Conservation (phyloP, 257 asterid genomes). For the Avicennia marina region DNA sequence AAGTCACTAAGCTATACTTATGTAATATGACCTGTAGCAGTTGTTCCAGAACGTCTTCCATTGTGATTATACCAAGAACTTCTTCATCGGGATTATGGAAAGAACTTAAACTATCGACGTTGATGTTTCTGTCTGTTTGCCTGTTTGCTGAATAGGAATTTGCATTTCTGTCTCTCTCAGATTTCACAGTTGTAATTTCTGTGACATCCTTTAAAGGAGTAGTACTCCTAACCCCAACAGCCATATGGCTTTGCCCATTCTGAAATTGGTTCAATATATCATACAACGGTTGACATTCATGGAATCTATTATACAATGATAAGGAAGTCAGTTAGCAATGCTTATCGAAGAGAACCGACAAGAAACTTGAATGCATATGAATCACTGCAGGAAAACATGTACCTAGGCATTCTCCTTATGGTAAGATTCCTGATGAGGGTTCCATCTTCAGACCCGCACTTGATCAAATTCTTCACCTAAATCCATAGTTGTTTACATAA, state of each 20-base stretch:
- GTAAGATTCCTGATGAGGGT: conserved; percentile 49
- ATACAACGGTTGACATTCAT: conserved; percentile 45
- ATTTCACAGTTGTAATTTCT: conserved; percentile 16
- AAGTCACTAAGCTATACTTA: too few species aligned
- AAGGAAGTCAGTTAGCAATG: not conserved
- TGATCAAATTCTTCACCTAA: conserved; percentile 70
- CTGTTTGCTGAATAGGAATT: conserved; percentile 20
- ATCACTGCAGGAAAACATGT: conserved; percentile 8
- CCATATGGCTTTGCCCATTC: conserved; percentile 87
- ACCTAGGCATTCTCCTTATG: conserved; percentile 72
- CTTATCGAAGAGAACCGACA: too few species aligned
- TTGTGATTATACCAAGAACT: conserved; percentile 53
- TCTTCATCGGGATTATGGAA: conserved; percentile 29
- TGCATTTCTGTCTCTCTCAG: conserved; percentile 8
- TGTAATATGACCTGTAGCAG: conserved; percentile 44
- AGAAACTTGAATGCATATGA: not conserved
- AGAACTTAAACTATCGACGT: conserved; percentile 16
- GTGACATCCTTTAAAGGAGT: conserved; percentile 24
- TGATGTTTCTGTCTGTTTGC: conserved; percentile 15
- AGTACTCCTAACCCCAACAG: conserved; percentile 48
- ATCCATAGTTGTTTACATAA: not conserved
- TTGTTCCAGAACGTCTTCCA: conserved; percentile 59
- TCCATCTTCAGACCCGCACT: conserved; percentile 43
- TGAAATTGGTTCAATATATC: conserved; percentile 69
- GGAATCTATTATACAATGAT: conserved; percentile 27